Evolutionary conservation across 495 filamentous ascomycete species (phyloP).

Genomic region (Talaromyces ruber): DNA sequence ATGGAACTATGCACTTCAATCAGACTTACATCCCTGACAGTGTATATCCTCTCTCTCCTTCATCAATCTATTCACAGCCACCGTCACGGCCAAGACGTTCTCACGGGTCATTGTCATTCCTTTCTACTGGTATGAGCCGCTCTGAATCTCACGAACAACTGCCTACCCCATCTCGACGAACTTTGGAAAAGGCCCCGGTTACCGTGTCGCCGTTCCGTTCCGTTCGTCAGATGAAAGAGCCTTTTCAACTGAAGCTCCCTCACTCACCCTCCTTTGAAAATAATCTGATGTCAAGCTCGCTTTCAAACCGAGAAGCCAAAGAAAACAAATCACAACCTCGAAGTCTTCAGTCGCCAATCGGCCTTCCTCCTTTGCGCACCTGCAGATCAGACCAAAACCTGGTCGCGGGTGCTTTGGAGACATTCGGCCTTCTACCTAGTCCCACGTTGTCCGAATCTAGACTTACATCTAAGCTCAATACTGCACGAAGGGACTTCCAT

Average conservation of each 20-base stretch:
- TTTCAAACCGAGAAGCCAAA: conserved; percentile 2
- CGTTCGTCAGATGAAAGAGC: conserved; percentile 39
- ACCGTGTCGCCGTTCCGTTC: conserved; percentile 36
- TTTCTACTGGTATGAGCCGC: conserved; percentile 15
- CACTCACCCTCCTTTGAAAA: conserved; percentile 19
- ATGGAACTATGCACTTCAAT: background rate
- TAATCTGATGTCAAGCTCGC: background rate
- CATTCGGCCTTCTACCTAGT: conserved; percentile 34
- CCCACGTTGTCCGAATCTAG: conserved; percentile 32
- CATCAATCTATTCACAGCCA: conserved; percentile 2
- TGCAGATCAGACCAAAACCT: conserved; percentile 38
- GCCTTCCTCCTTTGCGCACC: conserved; percentile 19
- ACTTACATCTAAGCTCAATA: background rate
- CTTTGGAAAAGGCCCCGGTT: conserved; percentile 12
- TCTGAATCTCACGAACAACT: conserved; percentile 16
- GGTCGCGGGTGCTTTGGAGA: conserved; percentile 21
- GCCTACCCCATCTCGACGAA: background rate
- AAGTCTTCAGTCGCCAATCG: conserved; percentile 5
- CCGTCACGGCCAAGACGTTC: conserved; percentile 8
- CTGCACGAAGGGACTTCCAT: background rate
- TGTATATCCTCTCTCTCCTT: background rate
- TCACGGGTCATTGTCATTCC: conserved; percentile 19
- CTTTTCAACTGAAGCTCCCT: conserved; percentile 33
- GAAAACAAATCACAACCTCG: conserved; percentile 2
- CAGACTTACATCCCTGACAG: background rate